Conservation (phyloP, 2,329 filamentous ascomycete species). For the Fusarium multiceps region DNA sequence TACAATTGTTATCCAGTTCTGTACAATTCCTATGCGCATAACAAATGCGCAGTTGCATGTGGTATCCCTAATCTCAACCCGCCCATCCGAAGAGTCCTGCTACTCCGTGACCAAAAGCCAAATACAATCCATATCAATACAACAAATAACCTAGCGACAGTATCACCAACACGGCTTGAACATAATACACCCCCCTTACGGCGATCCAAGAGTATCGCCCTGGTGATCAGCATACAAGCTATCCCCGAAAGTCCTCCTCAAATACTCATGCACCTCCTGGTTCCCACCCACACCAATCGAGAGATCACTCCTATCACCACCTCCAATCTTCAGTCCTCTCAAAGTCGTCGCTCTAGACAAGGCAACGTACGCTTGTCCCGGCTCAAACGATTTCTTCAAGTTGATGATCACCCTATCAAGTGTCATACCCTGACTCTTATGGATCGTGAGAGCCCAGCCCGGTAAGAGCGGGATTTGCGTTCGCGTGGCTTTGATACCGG, state of each 20-base stretch:
- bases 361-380: background rate
- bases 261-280: conserved; percentile 11
- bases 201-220: too few relatives aligned
- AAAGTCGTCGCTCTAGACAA: background rate
- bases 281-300: background rate
- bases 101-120: background rate
- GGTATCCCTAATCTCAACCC: background rate
- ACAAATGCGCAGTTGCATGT: background rate
- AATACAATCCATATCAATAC: background rate
- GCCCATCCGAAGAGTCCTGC: background rate
- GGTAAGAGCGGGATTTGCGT: conserved; percentile 70
- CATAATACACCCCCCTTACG: accelerated
- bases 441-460: conserved; percentile 72
- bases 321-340: conserved; percentile 16
- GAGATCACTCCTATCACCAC: background rate
- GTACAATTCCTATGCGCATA: background rate
- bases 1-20: background rate
- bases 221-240: background rate
- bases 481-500: conserved; percentile 58
- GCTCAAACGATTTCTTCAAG: background rate
- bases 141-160: background rate
- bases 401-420: conserved; percentile 56
- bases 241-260: conserved; percentile 13
- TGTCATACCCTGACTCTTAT: conserved; percentile 73
- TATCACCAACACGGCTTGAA: background rate